A percentile compares a stretch with the other conserved stretches of the same genome.
Conservation (phyloP, 2,329 filamentous ascomycete species). For the Fragosphaeria purpurea region DNA sequence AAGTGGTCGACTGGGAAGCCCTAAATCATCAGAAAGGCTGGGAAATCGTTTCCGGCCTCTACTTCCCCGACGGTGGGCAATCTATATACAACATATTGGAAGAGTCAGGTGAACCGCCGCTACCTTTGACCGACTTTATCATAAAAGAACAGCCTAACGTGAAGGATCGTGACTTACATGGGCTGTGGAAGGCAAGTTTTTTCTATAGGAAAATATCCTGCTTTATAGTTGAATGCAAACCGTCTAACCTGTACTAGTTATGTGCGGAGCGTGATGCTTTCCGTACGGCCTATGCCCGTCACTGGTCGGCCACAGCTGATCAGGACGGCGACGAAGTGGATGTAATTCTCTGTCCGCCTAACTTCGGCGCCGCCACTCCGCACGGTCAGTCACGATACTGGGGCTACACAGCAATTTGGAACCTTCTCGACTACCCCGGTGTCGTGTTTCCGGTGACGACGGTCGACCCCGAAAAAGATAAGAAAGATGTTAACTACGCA, state of each 20-base stretch:
- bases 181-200: constrained; percentile 25
- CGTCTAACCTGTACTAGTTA: constrained; percentile 1
- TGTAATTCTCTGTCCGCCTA: not conserved
- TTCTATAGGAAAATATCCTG: not conserved
- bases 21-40: constrained; percentile 11
- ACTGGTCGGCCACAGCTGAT: constrained; percentile 12
- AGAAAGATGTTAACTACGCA: constrained; percentile 24
- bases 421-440: constrained; percentile 41
- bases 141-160: constrained; percentile 16
- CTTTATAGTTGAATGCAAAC: not conserved
- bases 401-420: constrained; percentile 1
- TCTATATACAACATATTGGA: constrained; percentile 32
- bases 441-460: constrained; percentile 44
- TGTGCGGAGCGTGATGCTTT: constrained; percentile 14
- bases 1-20: constrained; percentile 12
- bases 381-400: constrained; percentile 1
- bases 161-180: constrained; percentile 28
- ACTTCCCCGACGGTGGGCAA: constrained; percentile 39
- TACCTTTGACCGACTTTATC: constrained; percentile 32
- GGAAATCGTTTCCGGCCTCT: constrained; percentile 25
- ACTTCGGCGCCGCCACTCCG: not conserved
- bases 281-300: constrained; percentile 10
- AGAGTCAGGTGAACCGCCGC: constrained; percentile 34
- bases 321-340: constrained; percentile 2
- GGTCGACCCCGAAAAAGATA: constrained; percentile 17